Conservation (phyloP, 371 early-diverging fungal species). For the Actinomortierella ambigua region DNA sequence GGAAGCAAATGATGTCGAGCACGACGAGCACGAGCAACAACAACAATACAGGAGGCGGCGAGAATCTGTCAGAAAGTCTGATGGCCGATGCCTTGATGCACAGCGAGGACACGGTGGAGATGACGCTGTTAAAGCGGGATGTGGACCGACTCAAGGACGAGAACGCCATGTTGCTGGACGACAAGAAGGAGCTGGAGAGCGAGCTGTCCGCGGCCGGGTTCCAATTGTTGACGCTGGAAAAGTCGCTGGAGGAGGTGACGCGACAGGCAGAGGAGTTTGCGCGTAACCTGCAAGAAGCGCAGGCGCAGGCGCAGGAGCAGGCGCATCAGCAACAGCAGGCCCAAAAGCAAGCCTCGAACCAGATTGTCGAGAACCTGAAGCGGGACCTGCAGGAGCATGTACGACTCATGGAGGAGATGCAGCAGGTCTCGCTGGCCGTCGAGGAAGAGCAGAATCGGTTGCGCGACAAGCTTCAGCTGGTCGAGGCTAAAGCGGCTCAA, state of each 20-base stretch:
- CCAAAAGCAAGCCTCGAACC: conserved; percentile 12
- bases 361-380: conserved; percentile 88
- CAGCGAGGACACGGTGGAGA: conserved; percentile 38
- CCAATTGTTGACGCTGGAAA: conserved; percentile 36
- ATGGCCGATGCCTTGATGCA: conserved; percentile 37
- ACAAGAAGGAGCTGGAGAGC: conserved; percentile 24
- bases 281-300: conserved; percentile 25
- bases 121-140: conserved; percentile 42
- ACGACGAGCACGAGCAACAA: too few species aligned
- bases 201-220: conserved; percentile 31
- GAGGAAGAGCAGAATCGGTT: conserved; percentile 20
- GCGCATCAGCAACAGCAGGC: too few species aligned
- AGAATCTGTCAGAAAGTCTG: conserved; percentile 36
- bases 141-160: conserved; percentile 41
- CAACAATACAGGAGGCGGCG: conserved; percentile 4
- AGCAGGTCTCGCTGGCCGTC: conserved; percentile 16
- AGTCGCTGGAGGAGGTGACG: conserved; percentile 37
- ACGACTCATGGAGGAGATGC: conserved; percentile 55
- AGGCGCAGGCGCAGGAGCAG: neutral
- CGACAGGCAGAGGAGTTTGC: conserved; percentile 37
- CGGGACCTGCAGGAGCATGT: conserved; percentile 98
- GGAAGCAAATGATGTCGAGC: too few species aligned
- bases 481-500: neutral
- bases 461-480: conserved; percentile 10
- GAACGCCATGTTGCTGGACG: conserved; percentile 33